Conservation (phyloP, 495 filamentous ascomycete species). For the Penicillium crystallinum region DNA sequence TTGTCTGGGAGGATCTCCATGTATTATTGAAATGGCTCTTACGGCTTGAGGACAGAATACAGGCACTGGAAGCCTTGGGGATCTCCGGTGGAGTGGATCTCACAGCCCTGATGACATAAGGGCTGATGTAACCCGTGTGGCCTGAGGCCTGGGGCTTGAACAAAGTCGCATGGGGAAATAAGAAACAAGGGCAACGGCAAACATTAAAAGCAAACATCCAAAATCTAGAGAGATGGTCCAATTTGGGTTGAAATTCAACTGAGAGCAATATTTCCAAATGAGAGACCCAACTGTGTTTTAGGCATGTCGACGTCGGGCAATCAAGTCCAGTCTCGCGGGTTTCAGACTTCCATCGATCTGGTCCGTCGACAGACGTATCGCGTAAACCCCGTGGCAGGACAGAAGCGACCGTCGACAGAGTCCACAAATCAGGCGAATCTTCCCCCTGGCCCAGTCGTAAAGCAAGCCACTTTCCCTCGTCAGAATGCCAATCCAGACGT, state of each 20-base stretch:
- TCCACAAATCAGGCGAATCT: not conserved
- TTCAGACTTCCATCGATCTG: conserved; percentile 45
- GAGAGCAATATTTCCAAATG: not conserved
- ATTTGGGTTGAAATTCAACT: not conserved
- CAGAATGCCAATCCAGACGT: conserved; percentile 12
- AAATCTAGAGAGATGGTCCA: not conserved
- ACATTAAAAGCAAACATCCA: not conserved
- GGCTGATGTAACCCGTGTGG: not conserved
- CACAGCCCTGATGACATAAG: conserved; percentile 1
- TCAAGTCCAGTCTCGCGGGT: conserved; percentile 34
- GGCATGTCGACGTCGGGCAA: conserved; percentile 26
- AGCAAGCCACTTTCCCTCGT: not conserved
- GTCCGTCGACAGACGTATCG: conserved; percentile 35
- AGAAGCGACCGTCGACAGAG: conserved; percentile 32
- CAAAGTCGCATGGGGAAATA: not conserved
- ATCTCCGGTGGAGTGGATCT: too few relatives aligned
- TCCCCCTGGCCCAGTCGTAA: not conserved
- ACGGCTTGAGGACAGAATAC: too few relatives aligned
- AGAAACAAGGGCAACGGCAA: not conserved
- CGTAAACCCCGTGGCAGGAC: conserved; percentile 36
- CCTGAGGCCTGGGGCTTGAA: not conserved
- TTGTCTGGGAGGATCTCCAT: too few relatives aligned
- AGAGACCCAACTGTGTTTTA: not conserved
- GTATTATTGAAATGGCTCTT: too few relatives aligned
- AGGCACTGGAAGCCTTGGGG: not conserved